Evolutionary conservation across 768 basidiomycete genomes (phyloP), one percentile per base, ranked within the genome.

Genomic region (Guyanaporus albipodus): DNA sequence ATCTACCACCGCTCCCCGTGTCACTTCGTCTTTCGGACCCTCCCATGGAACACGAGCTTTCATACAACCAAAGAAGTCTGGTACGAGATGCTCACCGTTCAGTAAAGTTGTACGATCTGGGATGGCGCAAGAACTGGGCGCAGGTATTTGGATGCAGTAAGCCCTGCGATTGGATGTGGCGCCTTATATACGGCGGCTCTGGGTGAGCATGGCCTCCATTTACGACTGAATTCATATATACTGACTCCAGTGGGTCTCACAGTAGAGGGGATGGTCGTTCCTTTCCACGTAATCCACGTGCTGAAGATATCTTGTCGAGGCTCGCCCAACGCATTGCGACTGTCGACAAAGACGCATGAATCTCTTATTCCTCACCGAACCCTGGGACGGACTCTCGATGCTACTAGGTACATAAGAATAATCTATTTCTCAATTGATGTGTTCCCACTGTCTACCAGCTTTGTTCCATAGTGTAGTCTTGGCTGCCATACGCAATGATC

Each of bases 41-140:
- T 12, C 86, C 85, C 10, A 61, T 80, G 22, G 87, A 91, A 60
- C 77, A 83, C 46, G 84, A 89, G 48, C 70, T 92, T 3, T 80
- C 80, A 0, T 78, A 71, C 48, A 55, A 62, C 4, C 89, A 92
- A 62, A 76, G 89, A 29, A 66, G 73, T 35, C 70, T 84, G 2
- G 83, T 91, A 0, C 78, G 72, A 50, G 73, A 77, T 21, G 85
- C 84, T 11, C 83, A 87, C 50, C 65, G 73, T 3, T 60, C 72
- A 26, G 73, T 90, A 23, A 74, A 73, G 11, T 37, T 86, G 18
- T 92, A 91, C 57, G 80, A 91, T 57, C 53, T 92, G 6, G 89
- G 90, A 10, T 85, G 80, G 79, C 70, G 74, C 38, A 73, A 67
- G 52, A 92, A 92, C 52, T 82, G 83, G 76, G 68, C 60, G 15